Base-by-base conservation (phyloP, 371 early-diverging fungal species). In the Nematocida sp. region DNA sequence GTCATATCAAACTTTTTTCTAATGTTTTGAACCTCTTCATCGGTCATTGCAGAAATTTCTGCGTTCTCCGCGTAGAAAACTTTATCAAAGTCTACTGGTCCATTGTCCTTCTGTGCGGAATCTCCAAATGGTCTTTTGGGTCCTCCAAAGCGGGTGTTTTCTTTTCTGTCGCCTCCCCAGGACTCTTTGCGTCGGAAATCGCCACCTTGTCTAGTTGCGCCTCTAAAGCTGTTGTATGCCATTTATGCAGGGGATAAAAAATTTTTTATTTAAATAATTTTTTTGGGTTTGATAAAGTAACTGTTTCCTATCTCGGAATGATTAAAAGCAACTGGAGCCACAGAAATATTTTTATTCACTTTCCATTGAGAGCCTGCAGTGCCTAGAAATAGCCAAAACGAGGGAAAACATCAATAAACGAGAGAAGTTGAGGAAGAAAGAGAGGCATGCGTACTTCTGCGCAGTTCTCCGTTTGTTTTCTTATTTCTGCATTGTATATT, bases 81-180 rank as follows among this genome's bases (percentile, higher is more conserved):
- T 54, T 86, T 86, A 81, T 95, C 92, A 80, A 98, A 96, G 49
- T 56, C 71, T 16, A 81, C 80, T 65, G 81, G 60, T 38, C 78
- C 78, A 30, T 77, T 77, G 68, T 77, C 78, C 57, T 66, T 63
- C 4, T 11, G 7, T 25, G 66, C 47, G n/a, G 78, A 45, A 11
- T 66, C 75, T 50, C 61, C 75, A 63, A 71, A 71, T 2, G 39
- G n/a, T 25, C 47, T 38, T 51, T 60, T 71, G 4, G 36, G 45
- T 2, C 20, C 51, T 3, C 64, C 47, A 23, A 61, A 61, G 40
- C 63, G 20, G 54, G 25, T 38, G 45, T 71, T 71, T 50, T 71
- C 75, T 51, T 71, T 71, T 71, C 75, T 71, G 16, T 71, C 75
- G 25, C 75, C 61, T n/a, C 60, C 77, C 48, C 77, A 60, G 30